Evolutionary conservation across 2,329 filamentous ascomycete species (phyloP).

Genomic region (Ceratocystis destructans): DNA sequence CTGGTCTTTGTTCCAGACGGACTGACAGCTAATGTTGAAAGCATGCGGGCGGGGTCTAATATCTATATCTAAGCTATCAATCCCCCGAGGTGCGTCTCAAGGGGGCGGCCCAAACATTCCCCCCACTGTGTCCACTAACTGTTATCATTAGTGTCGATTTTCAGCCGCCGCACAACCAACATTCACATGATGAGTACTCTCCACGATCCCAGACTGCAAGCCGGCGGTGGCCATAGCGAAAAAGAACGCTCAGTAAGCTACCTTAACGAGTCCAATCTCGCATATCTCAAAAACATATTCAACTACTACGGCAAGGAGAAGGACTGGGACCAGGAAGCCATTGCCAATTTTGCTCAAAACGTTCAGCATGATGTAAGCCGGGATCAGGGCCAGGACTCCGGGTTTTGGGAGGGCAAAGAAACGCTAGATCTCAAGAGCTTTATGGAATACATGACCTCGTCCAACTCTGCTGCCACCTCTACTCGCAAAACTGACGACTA

Average conservation of each 20-base stretch:
- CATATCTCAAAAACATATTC: constrained; percentile 36
- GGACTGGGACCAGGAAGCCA: constrained; percentile 35
- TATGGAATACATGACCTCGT: constrained; percentile 43
- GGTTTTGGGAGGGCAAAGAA: constrained; percentile 18
- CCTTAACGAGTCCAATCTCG: constrained; percentile 30
- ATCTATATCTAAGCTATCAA: neutral
- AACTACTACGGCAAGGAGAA: constrained; percentile 31
- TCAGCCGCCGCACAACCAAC: neutral
- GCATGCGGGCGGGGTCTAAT: neutral
- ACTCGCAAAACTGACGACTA: constrained; percentile 38
- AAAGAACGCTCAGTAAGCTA: constrained; percentile 30
- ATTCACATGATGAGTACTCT: constrained; percentile 10
- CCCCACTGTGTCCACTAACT: neutral
- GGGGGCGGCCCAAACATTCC: neutral
- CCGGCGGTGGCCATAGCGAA: constrained; percentile 36
- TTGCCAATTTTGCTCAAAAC: constrained; percentile 33
- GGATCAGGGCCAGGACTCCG: constrained; percentile 21
- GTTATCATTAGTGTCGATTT: neutral
- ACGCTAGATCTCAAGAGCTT: constrained; percentile 37
- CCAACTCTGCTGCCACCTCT: constrained; percentile 31
- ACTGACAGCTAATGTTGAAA: neutral
- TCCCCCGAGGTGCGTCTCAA: neutral
- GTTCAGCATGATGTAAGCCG: constrained; percentile 32
- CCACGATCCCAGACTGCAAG: constrained; percentile 29
- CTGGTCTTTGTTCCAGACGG: neutral